These are phyloP conservation scores for Podosphaera fusca DNA, from an alignment of 2,329 filamentous ascomycete species.

Conservation along the genomic window DNA sequence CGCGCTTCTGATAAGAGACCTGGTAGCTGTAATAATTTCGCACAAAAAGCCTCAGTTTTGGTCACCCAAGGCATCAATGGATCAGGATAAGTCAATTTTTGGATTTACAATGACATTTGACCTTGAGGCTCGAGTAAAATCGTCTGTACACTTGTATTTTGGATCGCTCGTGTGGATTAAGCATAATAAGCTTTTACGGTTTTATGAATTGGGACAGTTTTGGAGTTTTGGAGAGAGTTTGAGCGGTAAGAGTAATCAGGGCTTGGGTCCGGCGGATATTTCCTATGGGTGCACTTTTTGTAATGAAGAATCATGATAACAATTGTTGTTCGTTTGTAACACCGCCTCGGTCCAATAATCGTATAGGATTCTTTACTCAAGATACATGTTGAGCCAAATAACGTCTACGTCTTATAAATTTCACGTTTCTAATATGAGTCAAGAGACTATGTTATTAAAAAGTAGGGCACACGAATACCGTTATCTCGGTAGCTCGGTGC, in stretches of 20 bases:
- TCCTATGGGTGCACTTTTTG: background rate
- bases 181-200: background rate
- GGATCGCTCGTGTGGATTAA: background rate
- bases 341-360: background rate
- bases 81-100: background rate
- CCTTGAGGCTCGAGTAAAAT: too few relatives aligned
- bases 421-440: too few relatives aligned
- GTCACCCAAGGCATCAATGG: background rate
- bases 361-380: background rate
- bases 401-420: background rate
- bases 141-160: background rate
- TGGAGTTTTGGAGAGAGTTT: background rate
- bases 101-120: background rate
- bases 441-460: too few relatives aligned
- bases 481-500: too few relatives aligned
- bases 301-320: background rate
- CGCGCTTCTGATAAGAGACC: conserved; percentile 11
- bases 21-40: background rate
- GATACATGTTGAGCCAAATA: too few relatives aligned
- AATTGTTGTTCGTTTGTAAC: background rate
- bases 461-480: too few relatives aligned
- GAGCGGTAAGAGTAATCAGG: background rate
- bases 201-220: background rate
- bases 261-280: background rate
- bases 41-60: background rate